Evolutionary conservation across 768 basidiomycete species (phyloP).

Genomic region (Chalciporus piperatus): DNA sequence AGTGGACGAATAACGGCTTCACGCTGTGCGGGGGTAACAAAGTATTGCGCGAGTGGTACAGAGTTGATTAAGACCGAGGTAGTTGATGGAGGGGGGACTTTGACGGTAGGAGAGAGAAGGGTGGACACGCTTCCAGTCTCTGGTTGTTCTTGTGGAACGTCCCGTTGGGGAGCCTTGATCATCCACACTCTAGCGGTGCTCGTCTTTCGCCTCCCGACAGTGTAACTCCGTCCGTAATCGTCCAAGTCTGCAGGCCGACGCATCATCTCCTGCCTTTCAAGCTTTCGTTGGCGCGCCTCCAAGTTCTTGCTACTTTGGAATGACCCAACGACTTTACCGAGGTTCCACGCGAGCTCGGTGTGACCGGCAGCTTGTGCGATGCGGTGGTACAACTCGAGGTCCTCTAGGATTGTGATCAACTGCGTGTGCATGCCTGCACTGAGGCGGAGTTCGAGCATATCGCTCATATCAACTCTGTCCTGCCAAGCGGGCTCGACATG

Average conservation of each 20-base stretch:
- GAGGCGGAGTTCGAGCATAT: constrained; percentile 56
- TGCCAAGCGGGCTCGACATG: constrained; percentile 69
- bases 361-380: constrained; percentile 21
- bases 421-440: constrained; percentile 69
- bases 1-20: constrained; percentile 82
- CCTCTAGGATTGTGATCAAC: constrained; percentile 56
- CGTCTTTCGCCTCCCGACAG: constrained; percentile 84
- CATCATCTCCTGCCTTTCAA: constrained; percentile 31
- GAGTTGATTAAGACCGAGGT: constrained; percentile 85
- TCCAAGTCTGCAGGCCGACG: constrained; percentile 65
- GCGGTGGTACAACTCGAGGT: constrained; percentile 59
- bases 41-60: constrained; percentile 74
- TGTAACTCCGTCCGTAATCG: constrained; percentile 79
- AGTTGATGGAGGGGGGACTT: constrained; percentile 39
- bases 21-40: constrained; percentile 70
- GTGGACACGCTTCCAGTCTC: constrained; percentile 11
- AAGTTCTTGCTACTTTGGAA: constrained; percentile 66
- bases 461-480: constrained; percentile 54
- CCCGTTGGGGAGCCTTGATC: constrained; percentile 50
- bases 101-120: constrained; percentile 18
- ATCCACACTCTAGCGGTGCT: constrained; percentile 93
- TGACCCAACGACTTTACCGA: constrained; percentile 53
- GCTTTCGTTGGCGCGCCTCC: constrained; percentile 37
- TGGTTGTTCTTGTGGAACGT: neutral
- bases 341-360: constrained; percentile 55